Percentiles rank a stretch among this genome's conserved stretches.
These are phyloP conservation scores for Begonia masoniana DNA, from an alignment of 306 rosid genomes.

Conservation along the genomic window DNA sequence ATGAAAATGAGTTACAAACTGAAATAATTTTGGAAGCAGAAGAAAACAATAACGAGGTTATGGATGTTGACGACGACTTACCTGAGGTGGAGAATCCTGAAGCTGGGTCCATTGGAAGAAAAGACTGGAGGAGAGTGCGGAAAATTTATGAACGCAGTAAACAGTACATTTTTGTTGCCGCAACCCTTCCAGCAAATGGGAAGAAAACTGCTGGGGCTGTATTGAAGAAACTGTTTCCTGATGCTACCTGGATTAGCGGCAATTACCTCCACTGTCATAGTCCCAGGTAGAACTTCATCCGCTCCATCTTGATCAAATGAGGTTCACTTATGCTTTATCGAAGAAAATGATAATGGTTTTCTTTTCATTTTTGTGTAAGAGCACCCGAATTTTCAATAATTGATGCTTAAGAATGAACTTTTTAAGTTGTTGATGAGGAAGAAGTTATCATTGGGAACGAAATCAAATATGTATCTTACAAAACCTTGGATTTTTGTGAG, in stretches of 20 bases:
- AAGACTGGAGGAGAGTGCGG: conserved; percentile 75
- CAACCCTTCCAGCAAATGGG: conserved; percentile 93
- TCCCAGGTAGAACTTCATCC: conserved; percentile 43
- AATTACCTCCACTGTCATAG: conserved; percentile 89
- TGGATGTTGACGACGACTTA: conserved; percentile 11
- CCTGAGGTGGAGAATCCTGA: conserved; percentile 20
- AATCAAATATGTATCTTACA: no score
- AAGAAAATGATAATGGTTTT: no score
- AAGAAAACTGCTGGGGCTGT: conserved; percentile 85
- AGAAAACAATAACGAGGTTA: conserved; percentile 23
- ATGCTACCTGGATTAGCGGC: conserved; percentile 79
- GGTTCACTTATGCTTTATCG: no score
- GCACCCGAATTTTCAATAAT: no score
- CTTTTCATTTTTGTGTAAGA: no score
- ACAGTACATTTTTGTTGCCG: conserved; percentile 91
- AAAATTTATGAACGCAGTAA: conserved; percentile 67
- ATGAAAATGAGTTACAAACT: conserved; percentile 30
- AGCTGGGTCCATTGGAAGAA: conserved; percentile 23
- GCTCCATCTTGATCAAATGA: no score
- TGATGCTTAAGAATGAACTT: no score
- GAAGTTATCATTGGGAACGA: no score
- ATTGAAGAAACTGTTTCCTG: conserved; percentile 77
- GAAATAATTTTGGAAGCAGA: conserved; percentile 41
- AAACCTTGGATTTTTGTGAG: no score
- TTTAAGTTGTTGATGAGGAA: no score